Base-by-base conservation (phyloP, 192 early-diverging fungal genomes). In the Mortierella antarctica region DNA sequence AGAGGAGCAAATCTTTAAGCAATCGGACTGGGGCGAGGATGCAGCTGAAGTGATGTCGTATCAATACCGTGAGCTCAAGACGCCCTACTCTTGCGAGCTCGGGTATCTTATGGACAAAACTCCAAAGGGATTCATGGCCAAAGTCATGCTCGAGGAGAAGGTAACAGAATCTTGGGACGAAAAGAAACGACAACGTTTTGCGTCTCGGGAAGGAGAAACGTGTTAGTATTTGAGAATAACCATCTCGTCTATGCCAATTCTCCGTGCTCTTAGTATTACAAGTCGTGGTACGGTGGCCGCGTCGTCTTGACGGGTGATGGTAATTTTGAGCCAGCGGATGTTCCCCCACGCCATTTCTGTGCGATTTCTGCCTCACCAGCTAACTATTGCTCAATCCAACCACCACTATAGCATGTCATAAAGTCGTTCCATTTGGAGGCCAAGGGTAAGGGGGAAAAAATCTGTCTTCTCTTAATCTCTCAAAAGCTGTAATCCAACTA, bases 121-220 rank as follows among this genome's bases (percentile, higher is more conserved):
- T 39, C 59, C 73, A 21, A 67, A 60, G 21, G 65, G 54, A 0
- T 15, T 51, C 13, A 74, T 74, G 64, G 64, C 65, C 57, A 74
- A 74, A 21, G 59, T 74, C 51, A 74, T 74, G 73, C 51, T 74
- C 4, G 73, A 74, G 15, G 73, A 74, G 20, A 74, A 74, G 51
- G 73, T 74, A 67, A 55, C 8, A 55, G 50, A 51, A n/a, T 12
- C 11, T 51, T 51, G 50, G 11, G 13, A n/a, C 50, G 13, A 12
- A n/a, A 51, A 2, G 4, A 15, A 51, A 51, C 11, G 11, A n/a
- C 2, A 51, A 51, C 50, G 11, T 12, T 51, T 15, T 51, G 4
- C 50, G 11, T 4, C 11, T 15, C 49, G 17, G 48, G 49, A 14
- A 50, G 12, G 12, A 17, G 12, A 17, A 4, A 50, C 17, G 49